These are phyloP conservation scores for Pseudocercospora ulei DNA, from an alignment of 2,329 filamentous ascomycete species.

Conservation along the genomic window DNA sequence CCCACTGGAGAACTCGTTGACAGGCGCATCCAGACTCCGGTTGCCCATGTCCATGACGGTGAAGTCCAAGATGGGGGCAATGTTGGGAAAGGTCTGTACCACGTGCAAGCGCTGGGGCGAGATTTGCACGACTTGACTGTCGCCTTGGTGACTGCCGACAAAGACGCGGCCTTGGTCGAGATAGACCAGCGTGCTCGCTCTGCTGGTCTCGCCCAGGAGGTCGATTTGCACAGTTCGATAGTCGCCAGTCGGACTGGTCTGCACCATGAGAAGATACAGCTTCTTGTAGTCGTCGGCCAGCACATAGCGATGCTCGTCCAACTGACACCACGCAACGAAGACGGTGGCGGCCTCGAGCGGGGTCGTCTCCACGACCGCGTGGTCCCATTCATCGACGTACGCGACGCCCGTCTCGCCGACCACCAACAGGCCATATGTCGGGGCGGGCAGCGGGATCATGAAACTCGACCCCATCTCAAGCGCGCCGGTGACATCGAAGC, in stretches of 20 bases:
- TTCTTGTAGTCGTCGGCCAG: constrained; percentile 84
- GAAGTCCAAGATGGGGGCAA: constrained; percentile 87
- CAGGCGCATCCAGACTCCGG: constrained; percentile 64
- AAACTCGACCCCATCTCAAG: constrained; percentile 53
- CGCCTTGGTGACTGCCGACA: constrained; percentile 82
- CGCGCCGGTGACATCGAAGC: constrained; percentile 42
- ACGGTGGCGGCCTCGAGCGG: constrained; percentile 64
- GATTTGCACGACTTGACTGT: constrained; percentile 71
- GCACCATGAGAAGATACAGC: constrained; percentile 72
- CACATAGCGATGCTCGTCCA: constrained; percentile 74
- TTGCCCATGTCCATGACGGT: constrained; percentile 94
- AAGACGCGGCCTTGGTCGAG: constrained; percentile 65
- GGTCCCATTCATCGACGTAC: constrained; percentile 69
- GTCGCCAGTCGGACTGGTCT: constrained; percentile 53
- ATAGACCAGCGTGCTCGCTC: constrained; percentile 70
- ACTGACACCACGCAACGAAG: constrained; percentile 82
- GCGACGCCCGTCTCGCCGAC: constrained; percentile 59
- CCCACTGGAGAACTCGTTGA: constrained; percentile 86
- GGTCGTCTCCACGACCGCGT: constrained; percentile 55
- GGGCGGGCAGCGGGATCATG: constrained; percentile 52
- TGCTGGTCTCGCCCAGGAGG: constrained; percentile 58
- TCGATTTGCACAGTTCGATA: constrained; percentile 65
- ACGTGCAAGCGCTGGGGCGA: constrained; percentile 51
- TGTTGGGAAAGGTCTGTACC: constrained; percentile 68
- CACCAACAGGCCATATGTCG: constrained; percentile 44